Evolutionary conservation across 352 stramenopile species (phyloP), one percentile per base, ranked within the genome.

Genomic region (Globisporangium yorkense): DNA sequence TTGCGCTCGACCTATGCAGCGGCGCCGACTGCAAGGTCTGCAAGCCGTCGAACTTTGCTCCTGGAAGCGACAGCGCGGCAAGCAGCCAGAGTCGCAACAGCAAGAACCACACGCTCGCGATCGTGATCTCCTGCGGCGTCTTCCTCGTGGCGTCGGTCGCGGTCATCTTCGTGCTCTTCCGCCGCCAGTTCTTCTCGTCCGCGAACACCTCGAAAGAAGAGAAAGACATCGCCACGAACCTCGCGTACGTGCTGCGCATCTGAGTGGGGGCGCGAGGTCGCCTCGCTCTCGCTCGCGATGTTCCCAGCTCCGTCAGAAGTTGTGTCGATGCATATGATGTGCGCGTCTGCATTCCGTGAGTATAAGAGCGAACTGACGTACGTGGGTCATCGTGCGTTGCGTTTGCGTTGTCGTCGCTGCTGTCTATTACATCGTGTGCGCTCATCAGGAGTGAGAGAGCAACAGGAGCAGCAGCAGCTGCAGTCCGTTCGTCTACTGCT

Each of bases 171-270:
- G 12, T 74, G 16, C 55, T 88, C 27, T 66, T 75, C 51, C 72
- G 70, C 18, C 75, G 63, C 62, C 68, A 70, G 46, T 78, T 68
- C 54, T 74, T 62, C 31, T 55, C 57, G n/a, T 56, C 65, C 2
- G 61, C n/a, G 64, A 27, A 7, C 8, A 31, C 20, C 54, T 65
- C 66, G 21, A 87, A 84, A 54, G 66, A 61, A 9, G 78, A 85
- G 49, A 83, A 85, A 37, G 79, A 87, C 24, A 31, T 84, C 18
- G 66, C 66, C 6, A 72, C 75, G 5, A 79, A 77, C 51, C 52
- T 88, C 18, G 70, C 75, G 31, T 85, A 84, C 51, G 77, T 86
- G 15, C 39, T 66, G 54, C 51, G 24, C 37, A 65, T 51, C 16
- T 65, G 44, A 49, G 43, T 29, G 18, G 16, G 41, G 20, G 8